Conservation (phyloP, 2,329 filamentous ascomycete species). For the Penicillium sp. region DNA sequence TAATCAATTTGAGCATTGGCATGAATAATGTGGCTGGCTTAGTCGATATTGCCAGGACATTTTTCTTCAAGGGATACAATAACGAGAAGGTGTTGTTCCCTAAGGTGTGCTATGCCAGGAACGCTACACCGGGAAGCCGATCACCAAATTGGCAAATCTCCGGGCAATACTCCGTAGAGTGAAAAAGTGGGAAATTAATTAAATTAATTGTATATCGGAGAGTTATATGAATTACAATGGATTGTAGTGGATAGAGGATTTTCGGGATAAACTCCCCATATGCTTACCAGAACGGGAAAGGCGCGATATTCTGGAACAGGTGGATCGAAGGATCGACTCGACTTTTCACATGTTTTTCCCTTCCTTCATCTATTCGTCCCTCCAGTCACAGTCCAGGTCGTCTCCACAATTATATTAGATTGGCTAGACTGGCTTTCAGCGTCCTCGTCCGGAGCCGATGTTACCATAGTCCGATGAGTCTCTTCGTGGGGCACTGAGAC, state of each 20-base stretch:
- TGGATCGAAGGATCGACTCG: neutral
- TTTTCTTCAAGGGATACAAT: neutral
- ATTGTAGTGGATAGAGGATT: neutral
- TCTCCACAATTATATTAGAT: conserved; percentile 27
- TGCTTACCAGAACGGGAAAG: neutral
- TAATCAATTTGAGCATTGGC: neutral
- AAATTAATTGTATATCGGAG: no score
- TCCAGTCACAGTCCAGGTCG: conserved; percentile 25
- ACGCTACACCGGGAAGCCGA: neutral
- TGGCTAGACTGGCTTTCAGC: conserved; percentile 26
- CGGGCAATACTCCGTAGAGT: neutral
- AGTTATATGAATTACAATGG: no score
- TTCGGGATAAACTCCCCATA: neutral
- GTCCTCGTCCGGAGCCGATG: conserved; percentile 20
- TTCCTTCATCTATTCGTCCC: neutral
- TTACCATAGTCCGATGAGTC: conserved; percentile 12
- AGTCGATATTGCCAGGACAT: no score
- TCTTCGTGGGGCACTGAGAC: conserved; percentile 10
- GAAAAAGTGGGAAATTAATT: neutral
- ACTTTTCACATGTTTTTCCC: neutral
- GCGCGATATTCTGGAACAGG: neutral
- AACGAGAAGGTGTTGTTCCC: no score
- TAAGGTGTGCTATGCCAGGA: no score
- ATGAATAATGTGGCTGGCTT: neutral
- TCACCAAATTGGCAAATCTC: neutral